Base-by-base conservation (phyloP, 805 yeast genomes). In the Hanseniaspora mollemarum region DNA sequence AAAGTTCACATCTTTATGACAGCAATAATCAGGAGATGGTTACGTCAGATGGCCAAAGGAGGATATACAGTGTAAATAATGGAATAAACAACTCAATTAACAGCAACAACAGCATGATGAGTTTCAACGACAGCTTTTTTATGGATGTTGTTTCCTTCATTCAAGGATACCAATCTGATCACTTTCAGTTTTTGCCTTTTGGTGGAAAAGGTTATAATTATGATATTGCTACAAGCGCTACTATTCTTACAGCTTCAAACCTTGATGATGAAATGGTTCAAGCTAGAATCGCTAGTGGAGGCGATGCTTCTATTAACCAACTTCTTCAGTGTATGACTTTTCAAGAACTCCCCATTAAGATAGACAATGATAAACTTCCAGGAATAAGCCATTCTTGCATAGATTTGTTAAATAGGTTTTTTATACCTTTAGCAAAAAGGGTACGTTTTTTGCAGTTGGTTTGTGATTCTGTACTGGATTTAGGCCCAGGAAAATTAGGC, bases 351-450 rank as follows among this genome's bases (percentile, higher is more conserved):
- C 31, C 19, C 32, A 25, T 39, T 3, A n/a, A 22, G 12, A 8
- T 24, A 4, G 16, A 16, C n/a, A 6, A 16, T n/a, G 32, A 24
- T 3, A 4, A 13, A 13, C n/a, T 25, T 5, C 3, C 4, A 7
- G 32, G 21, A 15, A 7, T 39, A 21, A 39, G 32, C n/a, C 29
- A 39, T 3, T 43, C 49, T 2, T 12, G 19, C 6, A 43, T 37
- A 25, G 44, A 43, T n/a, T 25, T 43, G 26, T 15, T 50, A 9
- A 22, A 22, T 7, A 37, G 21, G n/a, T 50, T 50, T 38, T 50
- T 32, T n/a, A 33, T 48, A 3, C 51, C 51, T 6, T 33, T 48
- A 28, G 51, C 41, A 2, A 48, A 41, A 33, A 39, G 13, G 41
- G 28, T 48, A n/a, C 19, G 28, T 9, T 48, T 24, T 19, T n/a